Percentiles rank a stretch among this genome's conserved stretches.
Conservation (phyloP, 2,329 filamentous ascomycete genomes). For the Aspergillus carbonarius region DNA sequence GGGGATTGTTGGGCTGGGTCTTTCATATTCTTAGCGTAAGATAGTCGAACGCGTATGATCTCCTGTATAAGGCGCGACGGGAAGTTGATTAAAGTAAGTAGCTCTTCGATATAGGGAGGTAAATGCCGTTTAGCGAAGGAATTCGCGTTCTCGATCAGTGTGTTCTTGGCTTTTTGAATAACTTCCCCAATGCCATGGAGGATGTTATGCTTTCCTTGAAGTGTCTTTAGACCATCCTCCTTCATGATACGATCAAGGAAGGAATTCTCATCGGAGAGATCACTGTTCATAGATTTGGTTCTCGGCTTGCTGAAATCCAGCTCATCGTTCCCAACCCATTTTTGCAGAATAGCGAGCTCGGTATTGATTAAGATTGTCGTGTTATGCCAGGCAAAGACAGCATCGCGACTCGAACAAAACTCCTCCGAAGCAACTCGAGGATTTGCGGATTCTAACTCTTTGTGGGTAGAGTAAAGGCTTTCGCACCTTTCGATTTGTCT, state of each 20-base stretch:
- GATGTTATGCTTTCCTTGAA: constrained; percentile 82
- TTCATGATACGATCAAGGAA: constrained; percentile 95
- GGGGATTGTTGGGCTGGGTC: constrained; percentile 88
- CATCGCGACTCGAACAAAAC: constrained; percentile 80
- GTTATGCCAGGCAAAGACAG: constrained; percentile 94
- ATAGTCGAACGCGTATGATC: constrained; percentile 87
- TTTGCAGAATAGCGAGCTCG: constrained; percentile 84
- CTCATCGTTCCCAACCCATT: constrained; percentile 95
- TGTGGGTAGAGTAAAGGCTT: constrained; percentile 76
- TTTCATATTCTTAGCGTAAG: constrained; percentile 92
- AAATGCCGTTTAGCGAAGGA: constrained; percentile 86
- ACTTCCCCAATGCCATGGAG: constrained; percentile 78
- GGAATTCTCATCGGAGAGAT: constrained; percentile 82
- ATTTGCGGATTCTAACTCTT: constrained; percentile 71
- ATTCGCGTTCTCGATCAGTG: constrained; percentile 80
- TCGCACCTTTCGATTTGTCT: constrained; percentile 88
- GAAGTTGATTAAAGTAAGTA: constrained; percentile 95
- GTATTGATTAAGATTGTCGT: constrained; percentile 95
- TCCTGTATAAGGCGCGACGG: constrained; percentile 94
- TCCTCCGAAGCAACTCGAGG: constrained; percentile 72
- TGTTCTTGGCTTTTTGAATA: constrained; percentile 90
- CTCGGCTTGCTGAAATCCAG: constrained; percentile 82
- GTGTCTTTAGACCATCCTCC: constrained; percentile 87
- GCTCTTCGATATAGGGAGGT: constrained; percentile 93
- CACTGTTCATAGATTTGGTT: constrained; percentile 65